Base-by-base conservation (phyloP, 495 filamentous ascomycete genomes). In the Cercophora newfieldiana region DNA sequence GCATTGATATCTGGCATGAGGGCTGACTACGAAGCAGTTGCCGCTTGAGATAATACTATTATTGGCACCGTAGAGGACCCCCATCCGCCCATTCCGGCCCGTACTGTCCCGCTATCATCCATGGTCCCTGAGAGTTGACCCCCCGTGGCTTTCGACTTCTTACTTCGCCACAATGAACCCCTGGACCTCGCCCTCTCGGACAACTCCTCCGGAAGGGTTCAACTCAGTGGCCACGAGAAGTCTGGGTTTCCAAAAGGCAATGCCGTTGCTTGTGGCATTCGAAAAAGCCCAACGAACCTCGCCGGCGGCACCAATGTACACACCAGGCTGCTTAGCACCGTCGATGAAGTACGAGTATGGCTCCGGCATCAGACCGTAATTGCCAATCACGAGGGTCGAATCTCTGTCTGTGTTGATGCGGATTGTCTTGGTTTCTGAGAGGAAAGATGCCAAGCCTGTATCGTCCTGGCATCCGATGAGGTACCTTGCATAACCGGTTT, bases 271-370 rank as follows among this genome's bases (percentile, higher is more conserved):
- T 22, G 59, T 50, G 1, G 30, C 47, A 5, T 21, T 6, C 4
- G 16, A 24, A 21, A 21, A 61, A 7, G 59, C 66, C 63, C 66
- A 68, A 3, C 26, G 14, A 18, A 61, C 64, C 60, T 55, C 37
- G 19, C 61, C 61, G 10, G 54, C 60, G 1, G 47, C 66, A 1
- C 72, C 72, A 0, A 74, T 57, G 48, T 70, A 74, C 1, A 76
- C 72, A 1, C 74, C 76, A 2, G 71, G 68, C 61, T 74, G 70
- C 64, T 72, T 74, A 25, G 44, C 64, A 21, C 66, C 72, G n/a
- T 66, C 68, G 55, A 76, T n/a, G 28, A 75, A 76, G 58, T 77
- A 72, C 63, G 74, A 75, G 61, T 68, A 68, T 44, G 66, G 66
- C 66, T 68, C 66, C 2, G 47, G 66, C 10, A 64, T 68, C n/a